phyloP scores from a whole-genome alignment of 306 rosid species.

The Mucuna pruriens region DNA sequence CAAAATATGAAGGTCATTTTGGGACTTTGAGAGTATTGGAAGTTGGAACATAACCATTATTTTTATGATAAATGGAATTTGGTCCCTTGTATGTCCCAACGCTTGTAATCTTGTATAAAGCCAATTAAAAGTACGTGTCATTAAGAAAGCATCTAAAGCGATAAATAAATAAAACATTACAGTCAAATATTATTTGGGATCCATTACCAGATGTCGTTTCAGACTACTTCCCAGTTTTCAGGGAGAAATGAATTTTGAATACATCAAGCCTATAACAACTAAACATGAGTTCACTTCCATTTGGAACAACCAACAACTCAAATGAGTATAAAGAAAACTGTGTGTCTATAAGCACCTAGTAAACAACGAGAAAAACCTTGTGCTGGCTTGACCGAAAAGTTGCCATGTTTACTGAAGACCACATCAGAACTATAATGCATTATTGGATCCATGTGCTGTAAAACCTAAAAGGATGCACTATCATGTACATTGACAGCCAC shows the following conservation, averaged over 20 bases:
- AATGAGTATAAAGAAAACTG: not conserved
- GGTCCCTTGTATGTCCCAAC: not conserved
- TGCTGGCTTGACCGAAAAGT: not conserved
- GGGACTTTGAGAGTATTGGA: conserved; percentile 13
- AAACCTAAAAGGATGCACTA: not conserved
- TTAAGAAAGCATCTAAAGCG: not conserved
- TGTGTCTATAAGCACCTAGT: not conserved
- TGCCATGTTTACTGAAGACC: conserved; percentile 2
- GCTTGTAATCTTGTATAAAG: not conserved
- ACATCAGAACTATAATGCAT: not conserved
- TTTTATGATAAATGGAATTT: not conserved
- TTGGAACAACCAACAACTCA: not conserved
- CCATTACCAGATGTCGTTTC: not conserved
- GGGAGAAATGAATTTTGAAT: not conserved
- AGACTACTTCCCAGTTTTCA: not conserved
- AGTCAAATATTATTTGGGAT: not conserved
- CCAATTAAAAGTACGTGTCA: not conserved
- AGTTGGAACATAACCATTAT: conserved; percentile 10
- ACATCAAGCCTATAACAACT: not conserved
- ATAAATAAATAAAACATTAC: not conserved
- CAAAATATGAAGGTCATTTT: conserved; percentile 11
- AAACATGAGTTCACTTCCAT: not conserved
- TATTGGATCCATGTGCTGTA: not conserved
- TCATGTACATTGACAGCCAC: not conserved
- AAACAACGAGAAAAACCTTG: not conserved